Percentiles rank a stretch among this genome's conserved stretches.
Evolutionary conservation across 208 protist genomes (phyloP).

Genomic region (Leishmania aethiopica): DNA sequence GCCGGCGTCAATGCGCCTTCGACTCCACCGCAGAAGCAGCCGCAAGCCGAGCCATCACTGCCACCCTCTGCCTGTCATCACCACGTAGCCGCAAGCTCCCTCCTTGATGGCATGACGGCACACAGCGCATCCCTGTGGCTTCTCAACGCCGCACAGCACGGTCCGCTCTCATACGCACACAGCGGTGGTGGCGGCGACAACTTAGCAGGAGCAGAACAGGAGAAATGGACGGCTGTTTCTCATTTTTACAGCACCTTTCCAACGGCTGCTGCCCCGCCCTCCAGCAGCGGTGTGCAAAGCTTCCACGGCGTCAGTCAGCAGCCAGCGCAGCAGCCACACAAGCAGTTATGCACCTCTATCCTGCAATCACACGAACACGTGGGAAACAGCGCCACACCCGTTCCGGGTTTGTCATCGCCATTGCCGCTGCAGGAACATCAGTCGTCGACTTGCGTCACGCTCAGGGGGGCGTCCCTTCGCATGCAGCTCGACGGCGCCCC

Average conservation of each 20-base stretch:
- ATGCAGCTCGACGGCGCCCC: neutral
- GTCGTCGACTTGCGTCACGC: neutral
- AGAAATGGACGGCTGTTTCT: neutral
- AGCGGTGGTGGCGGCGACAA: neutral
- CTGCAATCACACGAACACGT: neutral
- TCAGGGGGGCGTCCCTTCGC: constrained; percentile 1
- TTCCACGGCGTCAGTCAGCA: neutral
- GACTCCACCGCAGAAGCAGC: constrained; percentile 2
- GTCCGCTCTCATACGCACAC: neutral
- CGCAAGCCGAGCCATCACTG: neutral
- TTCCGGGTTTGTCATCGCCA: neutral
- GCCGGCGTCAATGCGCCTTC: neutral
- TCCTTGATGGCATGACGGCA: neutral
- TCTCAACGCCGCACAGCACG: neutral
- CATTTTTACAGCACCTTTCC: neutral
- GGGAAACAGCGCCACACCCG: neutral
- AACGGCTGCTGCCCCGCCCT: neutral
- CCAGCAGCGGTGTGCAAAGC: neutral
- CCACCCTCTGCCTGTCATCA: neutral
- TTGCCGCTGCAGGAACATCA: neutral
- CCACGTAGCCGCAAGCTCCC: neutral
- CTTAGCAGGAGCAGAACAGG: neutral
- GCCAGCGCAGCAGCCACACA: neutral
- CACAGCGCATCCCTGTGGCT: neutral
- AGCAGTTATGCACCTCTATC: neutral